Evolutionary conservation across 805 yeast species (phyloP).

Genomic region (Metschnikowia borealis): DNA sequence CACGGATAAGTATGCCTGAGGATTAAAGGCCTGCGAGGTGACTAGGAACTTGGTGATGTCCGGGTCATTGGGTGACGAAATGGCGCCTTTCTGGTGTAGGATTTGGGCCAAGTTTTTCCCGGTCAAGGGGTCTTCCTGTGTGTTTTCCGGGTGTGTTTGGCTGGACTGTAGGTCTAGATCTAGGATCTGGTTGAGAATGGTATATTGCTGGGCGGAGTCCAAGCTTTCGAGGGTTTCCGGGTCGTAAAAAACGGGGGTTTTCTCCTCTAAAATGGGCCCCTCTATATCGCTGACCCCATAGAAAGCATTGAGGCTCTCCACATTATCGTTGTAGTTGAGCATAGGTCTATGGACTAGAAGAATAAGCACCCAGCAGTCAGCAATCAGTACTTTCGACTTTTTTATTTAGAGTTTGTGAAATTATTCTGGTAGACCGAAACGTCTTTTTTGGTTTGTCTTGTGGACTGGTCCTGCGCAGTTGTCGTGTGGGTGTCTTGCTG

Average conservation of each 20-base stretch:
- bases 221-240: slow-evolving; percentile 19
- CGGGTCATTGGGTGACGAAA: slow-evolving; percentile 30
- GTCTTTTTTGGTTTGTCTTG: too few relatives aligned
- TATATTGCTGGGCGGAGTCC: slow-evolving; percentile 29
- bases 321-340: slow-evolving; percentile 32
- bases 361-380: background rate
- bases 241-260: slow-evolving; percentile 18
- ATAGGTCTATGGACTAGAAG: slow-evolving; percentile 8
- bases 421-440: too few relatives aligned
- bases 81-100: slow-evolving; percentile 22
- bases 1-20: slow-evolving; percentile 33
- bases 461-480: too few relatives aligned
- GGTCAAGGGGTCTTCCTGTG: slow-evolving; percentile 32
- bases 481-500: too few relatives aligned
- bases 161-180: slow-evolving; percentile 11
- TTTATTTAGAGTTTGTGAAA: too few relatives aligned
- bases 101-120: slow-evolving; percentile 27
- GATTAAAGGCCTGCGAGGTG: slow-evolving; percentile 33
- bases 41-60: slow-evolving; percentile 29
- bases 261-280: slow-evolving; percentile 17
- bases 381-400: too few relatives aligned
- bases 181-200: slow-evolving; percentile 26
- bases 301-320: slow-evolving; percentile 25
- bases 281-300: slow-evolving; percentile 26
- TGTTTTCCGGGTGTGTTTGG: slow-evolving; percentile 18